Evolutionary conservation across 441 rosid species (phyloP), one percentile per base, ranked within the genome.

Genomic region (Corymbia citriodora): DNA sequence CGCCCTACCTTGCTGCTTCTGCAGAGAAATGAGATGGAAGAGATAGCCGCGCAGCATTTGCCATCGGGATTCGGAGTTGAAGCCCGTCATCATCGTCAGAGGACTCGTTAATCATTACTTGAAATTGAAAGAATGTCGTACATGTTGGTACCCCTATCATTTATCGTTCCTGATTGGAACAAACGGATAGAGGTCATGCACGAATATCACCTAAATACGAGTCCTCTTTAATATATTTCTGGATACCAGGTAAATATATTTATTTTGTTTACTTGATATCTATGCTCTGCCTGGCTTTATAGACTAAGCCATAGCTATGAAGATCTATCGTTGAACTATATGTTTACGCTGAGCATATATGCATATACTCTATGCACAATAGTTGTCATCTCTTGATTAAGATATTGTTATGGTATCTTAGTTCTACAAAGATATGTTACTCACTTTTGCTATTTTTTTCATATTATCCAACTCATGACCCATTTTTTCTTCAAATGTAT

Each of bases 31-130:
- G 85, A 7, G 85, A 79, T 79, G 85, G 85, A 79, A 79, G 52
- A 12, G 2, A 48, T 79, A 45, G 85, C 52, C 14, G n/a, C 0
- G 17, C 85, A 79, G 10, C 18, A 17, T 45, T 79, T 23, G 52
- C 53, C 18, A 3, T 17, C 2, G n/a, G 53, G n/a, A 79, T 45
- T 45, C 6, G 10, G 10, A 45, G 52, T 23, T 29, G 52, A 79
- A 79, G 52, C 11, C 5, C 9, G 8, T 21, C 0, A 5, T 1
- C 33, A 7, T 63, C n/a, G 0, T 0, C 0, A 2, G 10, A 79
- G 85, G 5, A 79, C 52, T 79, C 52, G 85, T 45, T 52, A 45
- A 79, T 79, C 85, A 79, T 79, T 14, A 79, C 52, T 79, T 79
- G 85, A 79, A 79, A 49, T 18, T 79, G 18, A 45, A 79, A 79